Evolutionary conservation across 2,329 filamentous ascomycete genomes (phyloP).

Genomic region (Ophiocordyceps sinensis): DNA sequence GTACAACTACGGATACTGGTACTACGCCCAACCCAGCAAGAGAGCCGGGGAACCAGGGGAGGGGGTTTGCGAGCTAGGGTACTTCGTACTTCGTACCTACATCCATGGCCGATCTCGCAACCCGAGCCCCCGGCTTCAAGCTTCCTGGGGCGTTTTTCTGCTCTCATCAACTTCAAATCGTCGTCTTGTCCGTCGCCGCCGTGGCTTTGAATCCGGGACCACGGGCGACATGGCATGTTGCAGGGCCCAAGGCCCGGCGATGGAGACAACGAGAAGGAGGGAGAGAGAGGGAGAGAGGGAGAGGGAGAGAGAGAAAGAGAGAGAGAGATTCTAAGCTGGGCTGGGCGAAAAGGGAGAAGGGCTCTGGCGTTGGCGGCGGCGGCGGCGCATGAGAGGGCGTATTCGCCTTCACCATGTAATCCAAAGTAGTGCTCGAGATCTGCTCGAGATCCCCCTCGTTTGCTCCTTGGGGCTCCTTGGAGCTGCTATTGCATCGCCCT

Average conservation of each 20-base stretch:
- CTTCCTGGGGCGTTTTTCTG: neutral
- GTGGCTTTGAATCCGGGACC: neutral
- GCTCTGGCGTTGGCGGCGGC: too few species aligned
- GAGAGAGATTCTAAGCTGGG: too few species aligned
- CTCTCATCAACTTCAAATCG: neutral
- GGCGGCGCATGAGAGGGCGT: too few species aligned
- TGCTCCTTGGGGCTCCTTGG: neutral
- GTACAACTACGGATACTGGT: too few species aligned
- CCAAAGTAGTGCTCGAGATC: too few species aligned
- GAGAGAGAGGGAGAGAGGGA: neutral
- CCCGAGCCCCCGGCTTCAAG: constrained; percentile 1
- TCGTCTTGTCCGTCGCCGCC: neutral
- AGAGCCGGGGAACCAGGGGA: neutral
- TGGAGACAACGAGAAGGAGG: neutral
- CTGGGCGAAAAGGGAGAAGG: too few species aligned
- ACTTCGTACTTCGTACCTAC: too few species aligned
- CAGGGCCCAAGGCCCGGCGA: neutral
- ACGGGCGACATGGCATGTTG: neutral
- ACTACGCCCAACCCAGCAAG: too few species aligned
- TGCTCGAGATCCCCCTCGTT: neutral
- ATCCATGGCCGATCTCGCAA: neutral
- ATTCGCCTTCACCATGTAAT: too few species aligned
- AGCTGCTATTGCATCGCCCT: neutral
- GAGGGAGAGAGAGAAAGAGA: too few species aligned
- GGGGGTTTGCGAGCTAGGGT: neutral